phyloP scores from a whole-genome alignment of 2,329 filamentous ascomycete genomes.

The Fusarium incarnatum region DNA sequence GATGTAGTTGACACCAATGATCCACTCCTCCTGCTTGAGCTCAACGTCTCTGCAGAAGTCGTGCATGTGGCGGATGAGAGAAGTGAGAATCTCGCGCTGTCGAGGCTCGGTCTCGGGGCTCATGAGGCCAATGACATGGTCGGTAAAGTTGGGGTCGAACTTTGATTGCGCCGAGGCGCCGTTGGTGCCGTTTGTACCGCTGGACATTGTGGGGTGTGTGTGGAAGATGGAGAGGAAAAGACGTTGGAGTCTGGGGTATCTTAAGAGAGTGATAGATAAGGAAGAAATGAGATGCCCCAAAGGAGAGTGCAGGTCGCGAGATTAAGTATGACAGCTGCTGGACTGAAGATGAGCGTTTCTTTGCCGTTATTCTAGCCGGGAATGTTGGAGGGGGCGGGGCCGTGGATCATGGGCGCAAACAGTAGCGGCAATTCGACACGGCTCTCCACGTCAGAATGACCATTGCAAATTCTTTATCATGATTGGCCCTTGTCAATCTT shows the following conservation, averaged over 20 bases:
- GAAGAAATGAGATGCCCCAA: not conserved
- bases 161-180: constrained; percentile 36
- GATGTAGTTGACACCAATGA: constrained; percentile 78
- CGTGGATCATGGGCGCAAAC: constrained; percentile 23
- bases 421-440: constrained; percentile 38
- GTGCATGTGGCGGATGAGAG: constrained; percentile 78
- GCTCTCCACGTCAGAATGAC: constrained; percentile 32
- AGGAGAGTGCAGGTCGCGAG: constrained; percentile 2
- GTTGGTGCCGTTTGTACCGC: constrained; percentile 35
- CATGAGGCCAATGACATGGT: constrained; percentile 78
- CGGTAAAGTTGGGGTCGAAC: constrained; percentile 83
- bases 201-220: constrained; percentile 33
- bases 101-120: constrained; percentile 75
- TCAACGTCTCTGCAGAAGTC: constrained; percentile 83
- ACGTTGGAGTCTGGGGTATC: constrained; percentile 13
- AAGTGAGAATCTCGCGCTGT: constrained; percentile 70
- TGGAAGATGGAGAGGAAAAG: too few species aligned
- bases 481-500: constrained; percentile 18
- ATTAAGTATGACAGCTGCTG: constrained; percentile 11
- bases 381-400: constrained; percentile 36
- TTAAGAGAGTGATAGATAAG: not conserved
- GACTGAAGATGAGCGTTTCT: not conserved
- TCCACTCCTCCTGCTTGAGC: constrained; percentile 81
- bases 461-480: constrained; percentile 19
- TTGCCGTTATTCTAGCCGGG: constrained; percentile 38